These are phyloP conservation scores for Ceriops tagal DNA, from an alignment of 345 rosid genomes.

Conservation along the genomic window DNA sequence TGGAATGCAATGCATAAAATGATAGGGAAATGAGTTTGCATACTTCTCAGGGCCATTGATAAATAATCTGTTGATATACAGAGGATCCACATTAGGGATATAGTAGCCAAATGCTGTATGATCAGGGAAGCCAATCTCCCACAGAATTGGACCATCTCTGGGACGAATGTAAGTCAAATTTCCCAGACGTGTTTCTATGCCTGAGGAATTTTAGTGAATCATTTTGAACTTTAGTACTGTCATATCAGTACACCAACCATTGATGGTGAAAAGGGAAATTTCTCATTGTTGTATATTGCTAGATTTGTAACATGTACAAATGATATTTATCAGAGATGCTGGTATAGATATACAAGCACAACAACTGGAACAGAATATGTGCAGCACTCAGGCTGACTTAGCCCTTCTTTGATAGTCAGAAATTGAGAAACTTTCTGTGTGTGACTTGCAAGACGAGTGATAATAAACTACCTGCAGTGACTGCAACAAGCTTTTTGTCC, in stretches of 20 bases:
- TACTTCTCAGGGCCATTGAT: conserved; percentile 34
- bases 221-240: not conserved
- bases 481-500: conserved; percentile 12
- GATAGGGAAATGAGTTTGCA: not conserved
- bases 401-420: not conserved
- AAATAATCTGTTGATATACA: conserved; percentile 36
- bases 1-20: not conserved
- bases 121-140: conserved; percentile 41
- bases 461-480: conserved; percentile 25
- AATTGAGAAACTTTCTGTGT: not conserved
- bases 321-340: too few species aligned
- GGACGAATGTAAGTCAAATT: conserved; percentile 23
- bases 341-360: too few species aligned
- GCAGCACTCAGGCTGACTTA: too few species aligned
- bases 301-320: too few species aligned
- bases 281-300: too few species aligned
- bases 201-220: conserved; percentile 10
- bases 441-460: not conserved
- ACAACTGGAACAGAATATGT: too few species aligned
- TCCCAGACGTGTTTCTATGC: conserved; percentile 25
- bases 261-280: too few species aligned
- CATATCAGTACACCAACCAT: too few species aligned
- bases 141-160: conserved; percentile 37
- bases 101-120: conserved; percentile 31
- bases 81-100: conserved; percentile 37